phyloP scores from a whole-genome alignment of 2,329 filamentous ascomycete genomes.

The Pseudonectria foliicola region DNA sequence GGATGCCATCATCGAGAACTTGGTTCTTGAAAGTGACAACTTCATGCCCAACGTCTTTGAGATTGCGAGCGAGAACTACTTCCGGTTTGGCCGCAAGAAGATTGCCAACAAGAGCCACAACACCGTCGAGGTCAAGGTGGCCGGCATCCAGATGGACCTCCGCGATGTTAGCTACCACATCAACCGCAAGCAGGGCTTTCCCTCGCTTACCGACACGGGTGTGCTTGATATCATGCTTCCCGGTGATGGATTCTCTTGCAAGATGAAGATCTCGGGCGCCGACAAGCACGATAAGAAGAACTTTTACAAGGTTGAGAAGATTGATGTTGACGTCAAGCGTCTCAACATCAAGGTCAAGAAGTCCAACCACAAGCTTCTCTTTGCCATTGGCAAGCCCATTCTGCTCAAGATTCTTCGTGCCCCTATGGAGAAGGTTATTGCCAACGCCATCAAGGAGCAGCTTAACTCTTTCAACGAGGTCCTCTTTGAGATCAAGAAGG shows the following conservation, averaged over 20 bases:
- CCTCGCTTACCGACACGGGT: conserved; percentile 77
- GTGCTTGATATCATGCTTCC: conserved; percentile 83
- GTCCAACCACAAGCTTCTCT: conserved; percentile 90
- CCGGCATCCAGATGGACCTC: conserved; percentile 88
- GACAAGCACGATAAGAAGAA: conserved; percentile 68
- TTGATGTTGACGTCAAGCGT: conserved; percentile 73
- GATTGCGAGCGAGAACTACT: conserved; percentile 86
- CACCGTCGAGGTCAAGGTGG: conserved; percentile 72
- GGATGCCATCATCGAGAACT: conserved; percentile 87
- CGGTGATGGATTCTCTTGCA: conserved; percentile 84
- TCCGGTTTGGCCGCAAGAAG: conserved; percentile 89
- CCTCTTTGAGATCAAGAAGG: conserved; percentile 70
- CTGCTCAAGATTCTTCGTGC: conserved; percentile 79
- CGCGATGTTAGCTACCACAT: conserved; percentile 89
- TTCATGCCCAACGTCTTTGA: conserved; percentile 90
- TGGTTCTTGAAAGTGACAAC: conserved; percentile 94
- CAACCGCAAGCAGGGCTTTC: conserved; percentile 92
- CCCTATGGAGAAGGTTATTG: conserved; percentile 76
- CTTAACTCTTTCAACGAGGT: conserved; percentile 68
- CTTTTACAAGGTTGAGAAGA: conserved; percentile 92
- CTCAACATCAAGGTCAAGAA: conserved; percentile 86
- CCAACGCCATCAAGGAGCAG: conserved; percentile 81
- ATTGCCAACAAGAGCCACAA: conserved; percentile 75
- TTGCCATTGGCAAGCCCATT: conserved; percentile 78
- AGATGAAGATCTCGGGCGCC: conserved; percentile 77